These are phyloP conservation scores for Ophiostoma triangulosporum DNA, from an alignment of 2,329 filamentous ascomycete genomes.

Conservation along the genomic window DNA sequence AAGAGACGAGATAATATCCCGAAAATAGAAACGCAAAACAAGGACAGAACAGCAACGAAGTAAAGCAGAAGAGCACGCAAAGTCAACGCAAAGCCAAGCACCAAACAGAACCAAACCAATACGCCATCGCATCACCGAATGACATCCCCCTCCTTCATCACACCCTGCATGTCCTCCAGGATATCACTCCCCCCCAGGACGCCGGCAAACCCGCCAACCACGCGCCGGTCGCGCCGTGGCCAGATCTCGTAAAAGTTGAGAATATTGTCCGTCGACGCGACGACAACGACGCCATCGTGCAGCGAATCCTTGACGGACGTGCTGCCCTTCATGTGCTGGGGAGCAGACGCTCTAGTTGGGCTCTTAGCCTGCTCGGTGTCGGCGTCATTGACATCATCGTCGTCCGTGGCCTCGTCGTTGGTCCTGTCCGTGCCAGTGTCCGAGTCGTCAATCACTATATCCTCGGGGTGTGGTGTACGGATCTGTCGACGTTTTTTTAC, in stretches of 20 bases:
- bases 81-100: neutral
- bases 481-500: neutral
- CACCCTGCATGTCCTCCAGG: conserved; percentile 66
- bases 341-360: neutral
- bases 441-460: conserved; percentile 8
- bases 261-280: conserved; percentile 81
- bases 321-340: too few relatives aligned
- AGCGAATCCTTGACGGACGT: too few relatives aligned
- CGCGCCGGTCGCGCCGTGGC: conserved; percentile 48
- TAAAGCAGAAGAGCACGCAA: neutral
- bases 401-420: conserved; percentile 27
- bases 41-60: neutral
- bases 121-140: conserved; percentile 44
- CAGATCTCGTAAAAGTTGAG: conserved; percentile 96
- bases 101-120: neutral
- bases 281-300: conserved; percentile 72
- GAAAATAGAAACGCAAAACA: neutral
- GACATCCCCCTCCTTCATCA: conserved; percentile 58
- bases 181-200: conserved; percentile 74
- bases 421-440: conserved; percentile 22
- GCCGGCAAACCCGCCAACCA: conserved; percentile 34
- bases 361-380: neutral
- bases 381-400: conserved; percentile 22
- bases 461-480: neutral
- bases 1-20: neutral